Base-by-base conservation (phyloP, 2,329 filamentous ascomycete species). In the Pseudogymnoascus sp. region DNA sequence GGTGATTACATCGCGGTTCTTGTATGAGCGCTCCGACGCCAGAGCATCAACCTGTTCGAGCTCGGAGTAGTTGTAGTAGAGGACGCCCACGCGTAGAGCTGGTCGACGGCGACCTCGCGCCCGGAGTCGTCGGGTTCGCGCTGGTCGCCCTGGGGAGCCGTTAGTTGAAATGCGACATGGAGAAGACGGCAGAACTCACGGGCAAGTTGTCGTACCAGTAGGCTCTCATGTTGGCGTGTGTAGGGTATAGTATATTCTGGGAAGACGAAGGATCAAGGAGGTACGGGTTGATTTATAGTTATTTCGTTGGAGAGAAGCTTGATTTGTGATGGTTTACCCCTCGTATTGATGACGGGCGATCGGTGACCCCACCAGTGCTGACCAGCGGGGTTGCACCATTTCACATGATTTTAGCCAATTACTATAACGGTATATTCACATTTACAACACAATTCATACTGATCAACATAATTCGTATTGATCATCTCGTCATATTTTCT, bases 1-100 rank as follows among this genome's bases (percentile, higher is more conserved):
- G 64, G 85, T 90, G 74, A 97, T 90, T 77, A 96, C 88, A 79
- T 99, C 95, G 63, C 93, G 89, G 80, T 97, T 97, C 80, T 89
- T 93, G 83, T 99, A 97, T 69, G 84, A 83, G 64, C 93, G 89
- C 67, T 89, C 79, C 3, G 76, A 69, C 2, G 95, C 93, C 49
- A 99, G 83, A 45, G 78, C 74, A 74, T 97, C 83, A 41, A 97
- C 92, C 25, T 81, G 80, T 33, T 80, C 77, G 59, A 93, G 73
- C 35, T 84, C 78, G 11, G 86, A 79, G 69, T 89, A 84, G 72
- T 83, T 80, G 74, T 85, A 86, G 81, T 96, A 95, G 49, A 91
- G 77, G 38, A 99, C 91, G 64, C 93, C 93, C 16, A 97, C 81
- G 62, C 83, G 81, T 66, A 75, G 63, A 99, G 87, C 63, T 89